A percentile compares a stretch with the other conserved stretches of the same genome.
Evolutionary conservation across 2,329 filamentous ascomycete genomes (phyloP).

Genomic region (Sclerotinia minor): DNA sequence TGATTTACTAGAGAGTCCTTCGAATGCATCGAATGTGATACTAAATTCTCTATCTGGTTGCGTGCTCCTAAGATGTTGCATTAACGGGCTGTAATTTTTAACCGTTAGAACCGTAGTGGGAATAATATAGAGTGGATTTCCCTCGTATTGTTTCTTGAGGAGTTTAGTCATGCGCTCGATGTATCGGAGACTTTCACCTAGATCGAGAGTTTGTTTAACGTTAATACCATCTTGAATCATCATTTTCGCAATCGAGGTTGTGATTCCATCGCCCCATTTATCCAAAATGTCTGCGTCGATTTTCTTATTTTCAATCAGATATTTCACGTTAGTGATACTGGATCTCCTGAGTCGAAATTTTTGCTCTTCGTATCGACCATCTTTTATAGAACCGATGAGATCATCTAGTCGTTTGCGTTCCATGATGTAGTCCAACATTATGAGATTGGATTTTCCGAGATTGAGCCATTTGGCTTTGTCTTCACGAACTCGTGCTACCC

Average conservation of each 20-base stretch:
- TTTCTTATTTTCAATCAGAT: slow-evolving; percentile 73
- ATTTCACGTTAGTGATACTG: slow-evolving; percentile 74
- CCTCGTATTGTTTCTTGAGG: slow-evolving; percentile 65
- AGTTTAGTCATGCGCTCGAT: slow-evolving; percentile 70
- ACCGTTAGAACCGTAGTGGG: slow-evolving; percentile 64
- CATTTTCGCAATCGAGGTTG: slow-evolving; percentile 72
- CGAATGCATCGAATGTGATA: slow-evolving; percentile 71
- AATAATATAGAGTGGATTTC: slow-evolving; percentile 59
- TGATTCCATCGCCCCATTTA: slow-evolving; percentile 69
- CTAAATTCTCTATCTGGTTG: slow-evolving; percentile 47
- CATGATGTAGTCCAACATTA: slow-evolving; percentile 77
- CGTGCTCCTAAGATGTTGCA: slow-evolving; percentile 58
- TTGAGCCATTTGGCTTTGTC: slow-evolving; percentile 48
- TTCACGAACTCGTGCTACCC: slow-evolving; percentile 70
- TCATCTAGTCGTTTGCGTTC: slow-evolving; percentile 82
- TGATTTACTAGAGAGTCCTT: slow-evolving; percentile 72
- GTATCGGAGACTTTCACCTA: slow-evolving; percentile 78
- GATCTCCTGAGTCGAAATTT: slow-evolving; percentile 75
- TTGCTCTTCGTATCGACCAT: slow-evolving; percentile 80
- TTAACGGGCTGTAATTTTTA: slow-evolving; percentile 64
- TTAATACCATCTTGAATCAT: slow-evolving; percentile 80
- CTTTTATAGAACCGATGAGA: slow-evolving; percentile 76
- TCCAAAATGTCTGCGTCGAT: slow-evolving; percentile 55
- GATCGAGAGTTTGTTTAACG: slow-evolving; percentile 70
- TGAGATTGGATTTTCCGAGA: slow-evolving; percentile 65